Evolutionary conservation across 352 stramenopile species (phyloP), one percentile per base, ranked within the genome.

Genomic region (Phytophthora pinifolia): DNA sequence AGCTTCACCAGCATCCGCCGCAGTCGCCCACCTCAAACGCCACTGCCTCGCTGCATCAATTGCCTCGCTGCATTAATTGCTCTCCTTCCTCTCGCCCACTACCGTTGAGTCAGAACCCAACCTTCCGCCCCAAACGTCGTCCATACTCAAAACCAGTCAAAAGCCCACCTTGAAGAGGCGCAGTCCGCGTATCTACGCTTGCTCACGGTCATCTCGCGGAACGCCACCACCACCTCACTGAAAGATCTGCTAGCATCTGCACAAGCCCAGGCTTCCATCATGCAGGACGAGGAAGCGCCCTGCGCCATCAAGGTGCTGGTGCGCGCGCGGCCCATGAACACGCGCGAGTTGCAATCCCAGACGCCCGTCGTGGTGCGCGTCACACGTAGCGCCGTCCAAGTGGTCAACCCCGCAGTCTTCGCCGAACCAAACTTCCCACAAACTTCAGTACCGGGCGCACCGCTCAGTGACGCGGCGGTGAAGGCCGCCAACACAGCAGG

Each of bases 301-400:
- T 81, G 75, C 15, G 79, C 79, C 34, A 89, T 90, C 61, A 81
- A 79, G 59, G 83, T 92, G 36, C 74, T 90, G n/a, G 62, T 94
- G 20, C 77, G 83, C 30, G 74, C 82, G 8, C 81, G 83, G 8
- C 83, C 83, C 4, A 64, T 89, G 18, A 93, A 61, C 48, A 70
- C 79, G 13, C 65, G 65, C 1, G 81, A 93, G 66, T 36, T 78
- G 14, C 55, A 76, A 27, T 58, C 53, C 31, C 72, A 76, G 30
- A 81, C 72, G 12, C 64, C 65, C 0, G 67, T 90, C 17, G 65
- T 90, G 27, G 74, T 92, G 13, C 76, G 58, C 30, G 67, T 86
- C 30, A 64, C 56, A 25, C 72, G 62, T n/a, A 60, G 62, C 5
- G 71, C 59, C 15, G 50, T 93, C 2, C 79, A 89, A 33, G 67